phyloP scores from a whole-genome alignment of 768 basidiomycete species.

The Leucocoprinus sp. region DNA sequence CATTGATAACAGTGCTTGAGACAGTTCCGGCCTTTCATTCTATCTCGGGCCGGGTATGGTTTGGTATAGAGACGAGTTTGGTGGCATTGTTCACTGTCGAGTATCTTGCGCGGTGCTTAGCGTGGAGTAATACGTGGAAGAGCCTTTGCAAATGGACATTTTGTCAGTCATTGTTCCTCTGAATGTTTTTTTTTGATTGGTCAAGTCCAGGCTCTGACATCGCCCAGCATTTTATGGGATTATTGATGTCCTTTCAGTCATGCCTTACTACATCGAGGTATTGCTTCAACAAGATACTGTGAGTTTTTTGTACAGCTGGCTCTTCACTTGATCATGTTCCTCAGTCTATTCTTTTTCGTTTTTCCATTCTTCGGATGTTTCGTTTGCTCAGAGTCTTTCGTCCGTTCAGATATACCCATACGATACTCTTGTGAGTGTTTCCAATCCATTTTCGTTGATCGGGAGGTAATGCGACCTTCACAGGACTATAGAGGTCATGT shows the following conservation, averaged over 20 bases:
- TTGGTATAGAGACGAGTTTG: conserved; percentile 79
- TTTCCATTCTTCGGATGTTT: conserved; percentile 65
- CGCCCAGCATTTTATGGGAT: conserved; percentile 68
- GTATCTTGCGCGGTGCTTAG: conserved; percentile 62
- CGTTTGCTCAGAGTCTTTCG: conserved; percentile 83
- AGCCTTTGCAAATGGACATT: conserved; percentile 56
- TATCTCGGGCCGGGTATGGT: conserved; percentile 66
- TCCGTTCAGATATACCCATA: conserved; percentile 80
- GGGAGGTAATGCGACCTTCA: not conserved
- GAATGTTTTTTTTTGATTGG: conserved; percentile 4
- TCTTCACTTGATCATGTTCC: not conserved
- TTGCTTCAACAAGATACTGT: conserved; percentile 81
- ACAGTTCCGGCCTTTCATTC: conserved; percentile 73
- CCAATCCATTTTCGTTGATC: not conserved
- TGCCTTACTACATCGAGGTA: conserved; percentile 87
- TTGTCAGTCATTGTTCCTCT: conserved; percentile 38
- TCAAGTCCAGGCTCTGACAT: too few species aligned
- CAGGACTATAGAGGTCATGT: conserved; percentile 91
- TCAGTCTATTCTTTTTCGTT: conserved; percentile 39
- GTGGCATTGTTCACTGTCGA: conserved; percentile 85
- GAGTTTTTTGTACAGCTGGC: conserved; percentile 3
- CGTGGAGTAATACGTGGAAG: conserved; percentile 66
- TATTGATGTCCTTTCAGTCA: conserved; percentile 76
- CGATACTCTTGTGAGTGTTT: conserved; percentile 63
- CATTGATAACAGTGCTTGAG: conserved; percentile 69